Evolutionary conservation across 495 filamentous ascomycete species (phyloP), one percentile per base, ranked within the genome.

Genomic region (Aspergillus baeticus): DNA sequence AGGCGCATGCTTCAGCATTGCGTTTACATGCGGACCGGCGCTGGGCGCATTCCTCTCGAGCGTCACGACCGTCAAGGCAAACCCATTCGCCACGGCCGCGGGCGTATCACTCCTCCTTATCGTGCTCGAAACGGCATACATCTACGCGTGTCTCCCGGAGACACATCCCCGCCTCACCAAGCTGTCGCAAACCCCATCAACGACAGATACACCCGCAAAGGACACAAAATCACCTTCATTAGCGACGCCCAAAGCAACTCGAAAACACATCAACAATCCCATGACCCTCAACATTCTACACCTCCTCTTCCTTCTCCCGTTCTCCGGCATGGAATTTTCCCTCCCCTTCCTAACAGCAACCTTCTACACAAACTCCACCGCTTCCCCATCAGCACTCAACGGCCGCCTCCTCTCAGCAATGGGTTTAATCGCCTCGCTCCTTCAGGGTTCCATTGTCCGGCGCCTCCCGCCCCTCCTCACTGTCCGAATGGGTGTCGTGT

Each of bases 321-420:
- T 99, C 72, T 94, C 90, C 20, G 94, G 94, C 48, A 88, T 99
- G 86, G 94, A 99, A 63, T 98, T 96, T 61, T 77, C 76, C 36
- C 85, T 99, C 0, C 91, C 94, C 0, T 99, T 99, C 74, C 89
- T 98, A 81, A 98, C 95, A 0, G 94, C 92, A 60, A 92, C 96
- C 53, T 80, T 98, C 34, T 97, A 96, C 69, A 80, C 79, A 5
- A 69, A 57, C 21, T 90, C 54, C 13, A 67, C 57, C 6, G 60
- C 64, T 36, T 74, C 69, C 46, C 76, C 83, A n/a, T 87, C 91
- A 5, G 78, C 81, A 2, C 79, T 89, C 14, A 93, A 91, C 58
- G 94, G 94, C 6, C 83, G 84, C n/a, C 84, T 99, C 3, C 84
- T 99, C 0, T 95, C 92, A 5, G 90, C 90, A 69, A 89, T 99